Conservation (phyloP, 1,139 yeast species). For the Saccharomyces hybrid region DNA sequence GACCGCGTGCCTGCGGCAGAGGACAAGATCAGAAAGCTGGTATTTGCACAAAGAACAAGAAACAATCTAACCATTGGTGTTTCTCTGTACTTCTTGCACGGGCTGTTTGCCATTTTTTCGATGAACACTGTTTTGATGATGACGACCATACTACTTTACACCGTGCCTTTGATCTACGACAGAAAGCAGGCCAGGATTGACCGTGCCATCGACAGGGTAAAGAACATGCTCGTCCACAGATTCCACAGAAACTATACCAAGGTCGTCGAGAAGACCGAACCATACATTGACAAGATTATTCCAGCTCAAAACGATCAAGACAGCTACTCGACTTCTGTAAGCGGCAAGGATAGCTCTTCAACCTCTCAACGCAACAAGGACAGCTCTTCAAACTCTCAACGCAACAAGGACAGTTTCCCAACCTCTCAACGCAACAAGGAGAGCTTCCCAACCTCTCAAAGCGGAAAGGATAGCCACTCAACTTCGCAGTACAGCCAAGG, state of each 20-base stretch:
- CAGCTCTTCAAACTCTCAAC: neutral
- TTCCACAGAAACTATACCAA: neutral
- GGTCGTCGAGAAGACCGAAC: neutral
- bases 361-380: neutral
- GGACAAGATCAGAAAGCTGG: neutral
- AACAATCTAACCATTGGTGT: slow-evolving; percentile 15
- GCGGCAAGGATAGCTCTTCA: neutral
- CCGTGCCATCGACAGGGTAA: slow-evolving; percentile 52
- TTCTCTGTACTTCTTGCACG: slow-evolving; percentile 51
- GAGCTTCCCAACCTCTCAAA: neutral
- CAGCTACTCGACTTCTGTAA: neutral
- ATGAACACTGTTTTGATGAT: slow-evolving; percentile 55
- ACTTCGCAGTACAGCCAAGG: neutral
- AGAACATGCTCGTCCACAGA: slow-evolving; percentile 26
- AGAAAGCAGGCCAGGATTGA: slow-evolving; percentile 73
- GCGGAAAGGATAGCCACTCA: neutral
- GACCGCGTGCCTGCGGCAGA: slow-evolving; percentile 1
- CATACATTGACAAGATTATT: neutral
- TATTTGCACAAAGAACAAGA: slow-evolving; percentile 16
- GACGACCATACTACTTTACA: slow-evolving; percentile 54
- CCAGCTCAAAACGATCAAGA: neutral
- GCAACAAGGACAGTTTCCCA: neutral
- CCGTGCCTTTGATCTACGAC: slow-evolving; percentile 64
- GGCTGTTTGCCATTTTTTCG: slow-evolving; percentile 66
- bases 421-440: neutral